A percentile compares a stretch with the other conserved stretches of the same genome.
These are phyloP conservation scores for Phytophthora idaei DNA, from an alignment of 352 stramenopile genomes.

Conservation along the genomic window DNA sequence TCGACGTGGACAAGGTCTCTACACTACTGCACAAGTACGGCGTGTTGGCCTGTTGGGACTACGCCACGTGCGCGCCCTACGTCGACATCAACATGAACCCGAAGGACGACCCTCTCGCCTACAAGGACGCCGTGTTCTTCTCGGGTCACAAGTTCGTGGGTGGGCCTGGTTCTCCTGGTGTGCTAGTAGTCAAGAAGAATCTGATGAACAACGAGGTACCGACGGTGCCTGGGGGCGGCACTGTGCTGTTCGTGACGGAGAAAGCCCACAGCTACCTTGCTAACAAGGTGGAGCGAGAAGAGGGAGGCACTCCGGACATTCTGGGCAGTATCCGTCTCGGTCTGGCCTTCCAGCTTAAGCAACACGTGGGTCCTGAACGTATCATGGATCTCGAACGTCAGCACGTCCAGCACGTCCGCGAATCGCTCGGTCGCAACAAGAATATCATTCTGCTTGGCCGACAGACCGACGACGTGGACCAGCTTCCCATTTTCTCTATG, in stretches of 20 bases:
- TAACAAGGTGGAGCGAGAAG: constrained; percentile 89
- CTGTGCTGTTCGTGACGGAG: constrained; percentile 64
- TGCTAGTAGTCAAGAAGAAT: constrained; percentile 96
- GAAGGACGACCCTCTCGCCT: constrained; percentile 32
- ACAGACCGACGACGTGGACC: constrained; percentile 39
- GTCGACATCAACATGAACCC: constrained; percentile 97
- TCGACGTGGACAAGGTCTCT: constrained; percentile 90
- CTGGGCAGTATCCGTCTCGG: constrained; percentile 93
- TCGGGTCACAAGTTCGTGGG: constrained; percentile 97
- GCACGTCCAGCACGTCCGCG: constrained; percentile 43
- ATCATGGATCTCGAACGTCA: constrained; percentile 65
- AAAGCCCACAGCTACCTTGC: constrained; percentile 66
- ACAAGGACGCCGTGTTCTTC: constrained; percentile 96
- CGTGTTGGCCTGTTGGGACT: constrained; percentile 95
- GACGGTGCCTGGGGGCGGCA: constrained; percentile 52
- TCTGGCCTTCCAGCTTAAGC: constrained; percentile 92
- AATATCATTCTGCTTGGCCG: constrained; percentile 91
- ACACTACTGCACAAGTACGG: constrained; percentile 91
- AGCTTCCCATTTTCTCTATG: constrained; percentile 96
- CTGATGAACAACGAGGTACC: constrained; percentile 68
- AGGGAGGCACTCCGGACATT: constrained; percentile 96
- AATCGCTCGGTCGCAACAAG: constrained; percentile 50
- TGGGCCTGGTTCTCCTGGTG: constrained; percentile 90
- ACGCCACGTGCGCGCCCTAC: constrained; percentile 94
- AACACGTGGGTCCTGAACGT: constrained; percentile 46